Percentiles rank a stretch among this genome's conserved stretches.
Conservation (phyloP, 768 basidiomycete genomes). For the Gymnopilus dilepis region DNA sequence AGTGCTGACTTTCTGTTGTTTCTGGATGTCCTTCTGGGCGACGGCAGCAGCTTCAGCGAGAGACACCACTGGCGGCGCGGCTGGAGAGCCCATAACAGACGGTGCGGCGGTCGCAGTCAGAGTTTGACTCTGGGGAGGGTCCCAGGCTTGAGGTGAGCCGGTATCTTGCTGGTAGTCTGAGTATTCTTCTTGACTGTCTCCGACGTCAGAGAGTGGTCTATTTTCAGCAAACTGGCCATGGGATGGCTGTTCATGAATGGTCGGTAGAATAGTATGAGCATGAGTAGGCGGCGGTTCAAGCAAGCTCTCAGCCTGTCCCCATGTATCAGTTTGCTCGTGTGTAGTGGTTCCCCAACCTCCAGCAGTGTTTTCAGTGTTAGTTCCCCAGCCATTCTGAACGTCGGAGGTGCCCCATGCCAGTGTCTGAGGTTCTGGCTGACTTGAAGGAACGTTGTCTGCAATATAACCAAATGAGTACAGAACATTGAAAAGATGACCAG, state of each 20-base stretch:
- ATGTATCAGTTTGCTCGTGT: slow-evolving; percentile 23
- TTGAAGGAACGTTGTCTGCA: slow-evolving; percentile 13
- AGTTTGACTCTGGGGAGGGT: slow-evolving; percentile 27
- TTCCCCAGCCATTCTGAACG: slow-evolving; percentile 21
- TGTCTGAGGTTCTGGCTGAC: slow-evolving; percentile 21
- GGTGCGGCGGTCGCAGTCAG: slow-evolving; percentile 31
- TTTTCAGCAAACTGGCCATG: slow-evolving; percentile 27
- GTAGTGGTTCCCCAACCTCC: slow-evolving; percentile 23
- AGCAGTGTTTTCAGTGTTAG: slow-evolving; percentile 14
- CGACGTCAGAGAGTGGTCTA: slow-evolving; percentile 27
- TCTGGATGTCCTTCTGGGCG: slow-evolving; percentile 23
- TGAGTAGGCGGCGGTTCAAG: slow-evolving; percentile 27
- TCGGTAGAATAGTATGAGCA: slow-evolving; percentile 25
- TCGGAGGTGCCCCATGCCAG: slow-evolving; percentile 19
- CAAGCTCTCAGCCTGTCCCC: slow-evolving; percentile 27
- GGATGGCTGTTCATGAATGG: slow-evolving; percentile 30
- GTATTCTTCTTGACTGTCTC: slow-evolving; percentile 27
- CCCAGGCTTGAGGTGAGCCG: slow-evolving; percentile 23
- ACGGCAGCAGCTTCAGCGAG: slow-evolving; percentile 27
- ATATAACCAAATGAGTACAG: slow-evolving; percentile 17
- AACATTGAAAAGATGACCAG: slow-evolving; percentile 5
- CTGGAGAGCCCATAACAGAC: slow-evolving; percentile 30
- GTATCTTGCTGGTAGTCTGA: slow-evolving; percentile 25
- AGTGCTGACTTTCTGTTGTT: slow-evolving; percentile 27
- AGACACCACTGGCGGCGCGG: slow-evolving; percentile 21